Evolutionary conservation across 129 eudicot genomes (phyloP).

Genomic region (Chrysanthemum seticuspe): DNA sequence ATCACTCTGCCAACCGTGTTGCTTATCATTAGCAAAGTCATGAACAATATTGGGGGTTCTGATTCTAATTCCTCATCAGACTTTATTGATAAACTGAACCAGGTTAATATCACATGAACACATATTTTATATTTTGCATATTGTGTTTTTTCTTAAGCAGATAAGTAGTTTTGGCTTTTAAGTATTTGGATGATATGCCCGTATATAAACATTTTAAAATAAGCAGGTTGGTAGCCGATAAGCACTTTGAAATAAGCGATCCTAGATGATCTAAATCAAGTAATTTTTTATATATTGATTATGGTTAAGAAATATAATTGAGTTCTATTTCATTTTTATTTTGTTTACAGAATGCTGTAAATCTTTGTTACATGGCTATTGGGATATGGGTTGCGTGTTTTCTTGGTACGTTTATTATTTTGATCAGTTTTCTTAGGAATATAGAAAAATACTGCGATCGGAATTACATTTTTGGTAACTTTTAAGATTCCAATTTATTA

Average conservation of each 20-base stretch:
- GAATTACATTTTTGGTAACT: too few relatives aligned
- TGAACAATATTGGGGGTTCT: conserved; percentile 41
- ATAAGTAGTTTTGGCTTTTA: background rate
- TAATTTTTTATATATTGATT: background rate
- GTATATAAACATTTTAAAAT: too few relatives aligned
- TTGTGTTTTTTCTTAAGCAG: background rate
- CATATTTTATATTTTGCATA: background rate
- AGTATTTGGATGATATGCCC: too few relatives aligned
- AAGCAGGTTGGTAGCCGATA: too few relatives aligned
- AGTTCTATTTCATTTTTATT: background rate
- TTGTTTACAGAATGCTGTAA: conserved; percentile 47
- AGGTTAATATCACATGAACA: conserved; percentile 38
- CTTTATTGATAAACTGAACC: conserved; percentile 42
- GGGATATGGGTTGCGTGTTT: conserved; percentile 57
- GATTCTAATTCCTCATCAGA: conserved; percentile 12
- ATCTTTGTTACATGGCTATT: conserved; percentile 56
- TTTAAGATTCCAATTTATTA: too few relatives aligned
- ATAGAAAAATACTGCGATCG: background rate
- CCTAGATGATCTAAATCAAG: too few relatives aligned
- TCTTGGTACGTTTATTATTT: too few relatives aligned
- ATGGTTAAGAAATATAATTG: background rate
- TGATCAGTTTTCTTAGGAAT: background rate
- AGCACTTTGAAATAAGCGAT: too few relatives aligned
- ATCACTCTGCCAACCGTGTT: conserved; percentile 51
- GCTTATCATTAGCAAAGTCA: background rate